Conservation (phyloP, 2,329 filamentous ascomycete species). For the Ascocoryne sarcoides region DNA sequence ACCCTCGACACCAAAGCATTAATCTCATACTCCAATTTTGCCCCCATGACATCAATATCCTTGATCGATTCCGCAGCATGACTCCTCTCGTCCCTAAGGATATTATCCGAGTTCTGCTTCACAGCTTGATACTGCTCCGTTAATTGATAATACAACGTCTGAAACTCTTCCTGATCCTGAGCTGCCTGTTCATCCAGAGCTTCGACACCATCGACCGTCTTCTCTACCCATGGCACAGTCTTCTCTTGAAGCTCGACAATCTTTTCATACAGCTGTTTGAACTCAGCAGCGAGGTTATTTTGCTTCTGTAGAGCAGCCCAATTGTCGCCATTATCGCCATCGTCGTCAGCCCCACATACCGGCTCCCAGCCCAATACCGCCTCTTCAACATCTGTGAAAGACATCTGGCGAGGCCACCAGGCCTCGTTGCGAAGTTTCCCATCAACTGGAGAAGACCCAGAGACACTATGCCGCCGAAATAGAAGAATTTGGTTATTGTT, state of each 20-base stretch:
- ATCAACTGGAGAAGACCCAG: conserved; percentile 27
- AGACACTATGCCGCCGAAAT: conserved; percentile 53
- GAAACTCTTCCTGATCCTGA: conserved; percentile 55
- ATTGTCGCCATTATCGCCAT: conserved; percentile 27
- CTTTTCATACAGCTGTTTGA: conserved; percentile 43
- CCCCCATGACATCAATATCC: conserved; percentile 71
- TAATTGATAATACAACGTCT: conserved; percentile 59
- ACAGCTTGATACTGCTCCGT: conserved; percentile 62
- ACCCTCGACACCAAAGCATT: conserved; percentile 70
- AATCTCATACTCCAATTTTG: conserved; percentile 89
- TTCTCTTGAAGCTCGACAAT: conserved; percentile 43
- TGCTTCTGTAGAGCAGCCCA: conserved; percentile 30
- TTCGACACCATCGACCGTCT: conserved; percentile 47
- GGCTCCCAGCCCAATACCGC: conserved; percentile 61
- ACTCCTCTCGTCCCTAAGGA: conserved; percentile 60
- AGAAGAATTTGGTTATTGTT: conserved; percentile 41
- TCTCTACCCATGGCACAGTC: conserved; percentile 52
- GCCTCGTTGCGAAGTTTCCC: conserved; percentile 41
- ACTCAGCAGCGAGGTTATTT: conserved; percentile 40
- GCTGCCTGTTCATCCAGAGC: conserved; percentile 53
- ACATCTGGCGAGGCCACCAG: conserved; percentile 63
- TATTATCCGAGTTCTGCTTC: conserved; percentile 56
- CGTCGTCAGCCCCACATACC: conserved; percentile 36
- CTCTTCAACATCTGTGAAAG: conserved; percentile 67
- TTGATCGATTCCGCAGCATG: conserved; percentile 62